phyloP scores from a whole-genome alignment of 345 rosid genomes.

The Salix udensis region DNA sequence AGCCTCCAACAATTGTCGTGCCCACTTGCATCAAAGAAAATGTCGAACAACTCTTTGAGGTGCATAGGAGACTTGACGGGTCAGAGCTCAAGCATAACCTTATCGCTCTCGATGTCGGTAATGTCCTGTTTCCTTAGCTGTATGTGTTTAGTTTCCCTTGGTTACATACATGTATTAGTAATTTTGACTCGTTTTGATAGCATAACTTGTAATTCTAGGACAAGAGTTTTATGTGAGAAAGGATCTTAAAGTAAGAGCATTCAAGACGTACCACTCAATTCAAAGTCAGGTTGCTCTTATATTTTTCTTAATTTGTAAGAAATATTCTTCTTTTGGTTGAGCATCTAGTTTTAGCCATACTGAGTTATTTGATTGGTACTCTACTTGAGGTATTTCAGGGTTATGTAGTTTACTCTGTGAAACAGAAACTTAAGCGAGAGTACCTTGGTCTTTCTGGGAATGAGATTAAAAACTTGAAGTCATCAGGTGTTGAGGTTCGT shows the following conservation, averaged over 20 bases:
- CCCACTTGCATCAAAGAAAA: slow-evolving; percentile 59
- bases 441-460: slow-evolving; percentile 62
- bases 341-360: slow-evolving; percentile 1
- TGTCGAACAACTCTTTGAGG: slow-evolving; percentile 73
- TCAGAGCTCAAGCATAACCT: slow-evolving; percentile 73
- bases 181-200: background rate
- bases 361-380: background rate
- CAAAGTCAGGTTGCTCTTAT: slow-evolving; percentile 64
- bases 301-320: background rate
- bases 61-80: slow-evolving; percentile 69
- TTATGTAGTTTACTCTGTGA: slow-evolving; percentile 71
- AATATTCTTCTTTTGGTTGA: background rate
- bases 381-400: slow-evolving; percentile 48
- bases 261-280: slow-evolving; percentile 83
- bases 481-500: slow-evolving; percentile 78
- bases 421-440: slow-evolving; percentile 73
- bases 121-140: slow-evolving; percentile 2
- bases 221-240: slow-evolving; percentile 70
- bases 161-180: background rate
- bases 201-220: slow-evolving; percentile 44
- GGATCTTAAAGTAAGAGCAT: slow-evolving; percentile 88
- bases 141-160: background rate
- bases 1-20: slow-evolving; percentile 80
- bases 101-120: slow-evolving; percentile 86
- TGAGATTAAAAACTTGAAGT: slow-evolving; percentile 77